A percentile compares a stretch with the other conserved stretches of the same genome.
These are phyloP conservation scores for Tulasnella sp. DNA, from an alignment of 768 basidiomycete genomes.

Conservation along the genomic window DNA sequence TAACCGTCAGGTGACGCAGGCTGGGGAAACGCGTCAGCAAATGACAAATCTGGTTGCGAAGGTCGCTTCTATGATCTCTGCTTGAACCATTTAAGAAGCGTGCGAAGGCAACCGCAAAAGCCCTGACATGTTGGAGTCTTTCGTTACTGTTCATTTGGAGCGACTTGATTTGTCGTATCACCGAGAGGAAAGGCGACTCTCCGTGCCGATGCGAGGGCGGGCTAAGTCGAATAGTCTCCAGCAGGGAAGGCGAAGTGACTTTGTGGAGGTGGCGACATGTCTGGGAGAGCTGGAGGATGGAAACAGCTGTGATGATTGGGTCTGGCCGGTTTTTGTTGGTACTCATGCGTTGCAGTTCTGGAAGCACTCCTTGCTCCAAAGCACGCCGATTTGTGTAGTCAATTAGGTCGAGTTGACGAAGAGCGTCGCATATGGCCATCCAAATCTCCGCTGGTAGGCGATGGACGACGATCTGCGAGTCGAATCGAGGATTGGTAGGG, in stretches of 20 bases:
- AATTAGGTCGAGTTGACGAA: neutral
- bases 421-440: neutral
- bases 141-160: no score
- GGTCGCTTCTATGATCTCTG: no score
- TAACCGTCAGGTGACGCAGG: no score
- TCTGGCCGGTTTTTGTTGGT: neutral
- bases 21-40: no score
- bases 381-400: neutral
- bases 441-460: neutral
- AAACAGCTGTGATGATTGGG: neutral
- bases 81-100: no score
- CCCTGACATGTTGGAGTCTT: no score
- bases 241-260: neutral
- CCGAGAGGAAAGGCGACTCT: no score
- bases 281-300: neutral
- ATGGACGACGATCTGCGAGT: neutral
- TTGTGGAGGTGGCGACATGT: neutral
- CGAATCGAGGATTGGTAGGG: neutral
- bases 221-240: neutral
- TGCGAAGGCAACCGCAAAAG: no score
- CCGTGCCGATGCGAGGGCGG: neutral
- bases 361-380: neutral
- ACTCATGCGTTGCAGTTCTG: neutral
- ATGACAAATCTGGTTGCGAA: no score
- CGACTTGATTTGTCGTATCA: no score